These are phyloP conservation scores for Candida silvicultrix DNA, from an alignment of 805 yeast genomes.

Conservation along the genomic window DNA sequence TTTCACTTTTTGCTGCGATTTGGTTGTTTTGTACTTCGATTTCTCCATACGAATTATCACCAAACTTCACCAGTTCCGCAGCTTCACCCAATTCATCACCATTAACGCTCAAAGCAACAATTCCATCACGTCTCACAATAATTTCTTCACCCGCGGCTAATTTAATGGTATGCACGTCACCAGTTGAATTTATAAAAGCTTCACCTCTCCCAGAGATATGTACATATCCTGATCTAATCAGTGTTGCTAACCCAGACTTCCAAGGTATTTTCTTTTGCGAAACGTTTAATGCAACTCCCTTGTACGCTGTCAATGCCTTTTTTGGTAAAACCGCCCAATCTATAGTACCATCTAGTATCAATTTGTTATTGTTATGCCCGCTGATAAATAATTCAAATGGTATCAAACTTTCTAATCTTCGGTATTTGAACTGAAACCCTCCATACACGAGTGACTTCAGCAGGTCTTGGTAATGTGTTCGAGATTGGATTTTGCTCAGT, in stretches of 20 bases:
- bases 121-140: conserved; percentile 36
- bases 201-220: conserved; percentile 53
- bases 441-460: conserved; percentile 39
- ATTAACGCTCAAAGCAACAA: conserved; percentile 45
- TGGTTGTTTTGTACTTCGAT: not conserved
- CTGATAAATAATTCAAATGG: conserved; percentile 40
- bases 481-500: conserved; percentile 5
- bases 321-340: conserved; percentile 58
- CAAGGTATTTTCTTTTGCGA: conserved; percentile 33
- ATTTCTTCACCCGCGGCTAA: conserved; percentile 41
- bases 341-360: conserved; percentile 48
- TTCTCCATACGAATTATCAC: not conserved
- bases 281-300: conserved; percentile 45
- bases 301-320: conserved; percentile 41
- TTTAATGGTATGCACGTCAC: conserved; percentile 43
- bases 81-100: conserved; percentile 25
- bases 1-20: not conserved
- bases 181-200: conserved; percentile 47
- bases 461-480: conserved; percentile 24
- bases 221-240: conserved; percentile 33
- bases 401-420: conserved; percentile 39
- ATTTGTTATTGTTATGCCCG: conserved; percentile 13
- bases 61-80: not conserved
- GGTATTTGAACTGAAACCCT: conserved; percentile 37
- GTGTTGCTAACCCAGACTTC: not conserved